These are phyloP conservation scores for Funneliformis geosporum DNA, from an alignment of 192 early-diverging fungal species.

Conservation along the genomic window DNA sequence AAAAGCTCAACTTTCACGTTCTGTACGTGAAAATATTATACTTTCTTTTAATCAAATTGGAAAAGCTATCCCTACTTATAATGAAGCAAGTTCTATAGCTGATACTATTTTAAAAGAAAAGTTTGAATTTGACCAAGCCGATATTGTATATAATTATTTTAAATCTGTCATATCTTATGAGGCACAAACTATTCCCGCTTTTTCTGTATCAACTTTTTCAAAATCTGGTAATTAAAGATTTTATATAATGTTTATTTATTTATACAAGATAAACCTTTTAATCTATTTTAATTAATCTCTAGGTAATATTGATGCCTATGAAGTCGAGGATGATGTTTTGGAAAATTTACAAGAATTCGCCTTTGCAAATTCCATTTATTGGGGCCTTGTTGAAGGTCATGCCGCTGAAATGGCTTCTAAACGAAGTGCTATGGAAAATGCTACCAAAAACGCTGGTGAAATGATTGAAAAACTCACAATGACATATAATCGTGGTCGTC, in stretches of 20 bases:
- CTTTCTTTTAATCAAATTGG: constrained; percentile 93
- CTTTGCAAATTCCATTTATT: constrained; percentile 92
- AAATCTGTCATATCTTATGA: constrained; percentile 94
- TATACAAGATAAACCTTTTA: not conserved
- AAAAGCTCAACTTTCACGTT: constrained; percentile 84
- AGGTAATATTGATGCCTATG: constrained; percentile 86
- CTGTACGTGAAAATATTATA: constrained; percentile 72
- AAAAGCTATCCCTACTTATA: constrained; percentile 84
- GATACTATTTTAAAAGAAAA: constrained; percentile 71
- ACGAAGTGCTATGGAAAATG: constrained; percentile 99
- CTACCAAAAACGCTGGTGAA: constrained; percentile 98
- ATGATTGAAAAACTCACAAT: constrained; percentile 96
- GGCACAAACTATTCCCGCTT: constrained; percentile 65
- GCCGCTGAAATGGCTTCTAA: constrained; percentile 95
- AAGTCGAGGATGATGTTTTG: constrained; percentile 86
- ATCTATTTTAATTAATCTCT: constrained; percentile 30
- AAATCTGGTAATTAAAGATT: constrained; percentile 57
- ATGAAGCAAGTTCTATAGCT: constrained; percentile 81
- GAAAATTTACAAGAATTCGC: constrained; percentile 91
- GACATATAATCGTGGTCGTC: constrained; percentile 96
- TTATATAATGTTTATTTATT: not conserved
- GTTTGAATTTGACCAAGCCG: constrained; percentile 67
- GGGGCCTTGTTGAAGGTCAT: constrained; percentile 95
- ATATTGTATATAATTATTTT: constrained; percentile 94
- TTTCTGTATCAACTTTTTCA: constrained; percentile 67